A percentile compares a stretch with the other conserved stretches of the same genome.
These are phyloP conservation scores for Calonectria pseudoreteaudii DNA, from an alignment of 2,329 filamentous ascomycete genomes.

Conservation along the genomic window DNA sequence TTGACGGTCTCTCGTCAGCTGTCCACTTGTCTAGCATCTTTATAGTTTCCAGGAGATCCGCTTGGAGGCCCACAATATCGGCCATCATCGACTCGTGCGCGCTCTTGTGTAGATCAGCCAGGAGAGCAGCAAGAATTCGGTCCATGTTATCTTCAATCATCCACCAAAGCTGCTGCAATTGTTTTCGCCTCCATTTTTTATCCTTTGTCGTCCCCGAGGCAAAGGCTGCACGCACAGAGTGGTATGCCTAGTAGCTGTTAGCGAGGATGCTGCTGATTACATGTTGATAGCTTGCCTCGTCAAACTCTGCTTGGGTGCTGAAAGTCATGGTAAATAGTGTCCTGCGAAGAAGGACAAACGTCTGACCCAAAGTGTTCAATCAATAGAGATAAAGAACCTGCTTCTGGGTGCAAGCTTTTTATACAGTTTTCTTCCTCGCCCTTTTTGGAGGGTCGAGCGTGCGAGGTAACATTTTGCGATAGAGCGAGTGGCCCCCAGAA, in stretches of 20 bases:
- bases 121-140: background rate
- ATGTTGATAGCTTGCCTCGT: background rate
- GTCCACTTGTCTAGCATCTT: slow-evolving; percentile 55
- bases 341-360: background rate
- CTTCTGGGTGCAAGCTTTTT: background rate
- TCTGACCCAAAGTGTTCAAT: background rate
- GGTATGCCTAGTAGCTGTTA: background rate
- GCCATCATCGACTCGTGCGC: background rate
- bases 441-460: background rate
- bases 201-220: slow-evolving; percentile 1
- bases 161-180: slow-evolving; percentile 1
- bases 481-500: background rate
- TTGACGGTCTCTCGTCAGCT: slow-evolving; percentile 46
- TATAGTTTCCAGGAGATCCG: slow-evolving; percentile 51
- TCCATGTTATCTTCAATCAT: slow-evolving; percentile 3
- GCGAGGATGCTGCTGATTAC: background rate
- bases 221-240: background rate
- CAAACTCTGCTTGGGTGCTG: background rate
- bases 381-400: background rate
- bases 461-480: background rate
- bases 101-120: background rate
- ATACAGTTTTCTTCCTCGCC: background rate
- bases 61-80: slow-evolving; percentile 38
- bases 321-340: background rate
- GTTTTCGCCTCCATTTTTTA: background rate